Evolutionary conservation across 352 stramenopile genomes (phyloP).

Genomic region (Bremia lactucae): DNA sequence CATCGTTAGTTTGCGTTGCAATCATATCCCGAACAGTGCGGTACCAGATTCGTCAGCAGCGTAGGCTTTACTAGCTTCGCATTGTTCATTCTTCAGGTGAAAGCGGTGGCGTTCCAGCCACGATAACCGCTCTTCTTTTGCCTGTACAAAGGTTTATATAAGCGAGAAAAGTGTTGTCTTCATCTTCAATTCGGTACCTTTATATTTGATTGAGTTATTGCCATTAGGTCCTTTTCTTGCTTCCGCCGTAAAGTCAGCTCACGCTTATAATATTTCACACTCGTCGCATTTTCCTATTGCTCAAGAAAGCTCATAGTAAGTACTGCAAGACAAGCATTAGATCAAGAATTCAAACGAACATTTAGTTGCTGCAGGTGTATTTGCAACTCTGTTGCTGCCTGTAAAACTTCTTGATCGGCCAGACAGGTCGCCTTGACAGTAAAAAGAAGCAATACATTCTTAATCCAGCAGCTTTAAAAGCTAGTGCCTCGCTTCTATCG

Average conservation of each 20-base stretch:
- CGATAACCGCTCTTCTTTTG: slow-evolving; percentile 28
- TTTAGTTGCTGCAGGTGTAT: slow-evolving; percentile 18
- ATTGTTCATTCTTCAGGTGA: slow-evolving; percentile 21
- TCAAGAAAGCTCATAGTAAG: too few species aligned
- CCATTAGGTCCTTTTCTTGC: slow-evolving; percentile 25
- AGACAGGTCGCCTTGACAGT: slow-evolving; percentile 27
- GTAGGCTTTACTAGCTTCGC: slow-evolving; percentile 10
- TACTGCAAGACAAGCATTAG: too few species aligned
- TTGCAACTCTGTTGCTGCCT: slow-evolving; percentile 13
- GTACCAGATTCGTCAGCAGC: slow-evolving; percentile 21
- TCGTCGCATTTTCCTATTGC: slow-evolving; percentile 13
- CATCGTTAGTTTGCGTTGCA: neutral
- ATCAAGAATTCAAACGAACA: slow-evolving; percentile 6
- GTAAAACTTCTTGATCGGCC: slow-evolving; percentile 18
- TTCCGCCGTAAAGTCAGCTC: slow-evolving; percentile 22
- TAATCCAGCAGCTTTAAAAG: neutral
- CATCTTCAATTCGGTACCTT: slow-evolving; percentile 17
- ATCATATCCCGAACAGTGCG: neutral
- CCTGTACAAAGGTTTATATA: slow-evolving; percentile 5
- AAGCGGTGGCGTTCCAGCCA: slow-evolving; percentile 31
- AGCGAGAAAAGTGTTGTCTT: neutral
- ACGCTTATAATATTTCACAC: slow-evolving; percentile 19
- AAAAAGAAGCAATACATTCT: too few species aligned
- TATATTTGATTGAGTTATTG: slow-evolving; percentile 21
- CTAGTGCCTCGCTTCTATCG: neutral